Percentiles rank a stretch among this genome's conserved stretches.
phyloP scores from a whole-genome alignment of 2,329 filamentous ascomycete genomes.

The Venturia aucupariae region DNA sequence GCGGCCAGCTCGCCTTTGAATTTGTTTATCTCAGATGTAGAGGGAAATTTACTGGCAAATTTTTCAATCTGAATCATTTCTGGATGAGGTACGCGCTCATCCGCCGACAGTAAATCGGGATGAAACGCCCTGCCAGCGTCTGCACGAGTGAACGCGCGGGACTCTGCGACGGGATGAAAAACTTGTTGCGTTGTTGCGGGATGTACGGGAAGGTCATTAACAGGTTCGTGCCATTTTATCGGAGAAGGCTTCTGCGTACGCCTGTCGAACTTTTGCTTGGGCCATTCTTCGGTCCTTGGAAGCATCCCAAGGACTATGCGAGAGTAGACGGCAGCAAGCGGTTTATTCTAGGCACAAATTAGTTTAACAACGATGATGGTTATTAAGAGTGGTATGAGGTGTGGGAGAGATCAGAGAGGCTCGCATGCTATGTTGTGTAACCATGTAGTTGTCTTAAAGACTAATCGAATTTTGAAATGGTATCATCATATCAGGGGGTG shows the following conservation, averaged over 20 bases:
- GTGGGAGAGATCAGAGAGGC: slow-evolving; percentile 54
- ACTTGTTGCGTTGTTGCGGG: slow-evolving; percentile 45
- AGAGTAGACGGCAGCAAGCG: slow-evolving; percentile 66
- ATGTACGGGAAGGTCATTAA: slow-evolving; percentile 56
- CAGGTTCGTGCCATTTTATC: slow-evolving; percentile 45
- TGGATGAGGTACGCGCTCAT: slow-evolving; percentile 55
- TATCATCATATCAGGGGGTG: slow-evolving; percentile 54
- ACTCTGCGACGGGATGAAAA: slow-evolving; percentile 56
- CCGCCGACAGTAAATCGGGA: slow-evolving; percentile 49
- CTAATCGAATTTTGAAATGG: slow-evolving; percentile 84
- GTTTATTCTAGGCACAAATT: slow-evolving; percentile 56
- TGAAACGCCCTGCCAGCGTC: slow-evolving; percentile 55
- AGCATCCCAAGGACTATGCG: slow-evolving; percentile 72
- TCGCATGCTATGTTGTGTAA: slow-evolving; percentile 59
- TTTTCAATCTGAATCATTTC: slow-evolving; percentile 45
- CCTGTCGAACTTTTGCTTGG: neutral
- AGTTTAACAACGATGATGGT: neutral
- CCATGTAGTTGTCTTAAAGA: slow-evolving; percentile 96
- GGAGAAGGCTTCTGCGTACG: slow-evolving; percentile 22
- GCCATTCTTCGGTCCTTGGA: slow-evolving; percentile 42
- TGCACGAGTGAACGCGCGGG: slow-evolving; percentile 54
- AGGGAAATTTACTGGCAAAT: slow-evolving; percentile 16
- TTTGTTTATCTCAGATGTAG: slow-evolving; percentile 22
- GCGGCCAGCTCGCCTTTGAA: slow-evolving; percentile 15
- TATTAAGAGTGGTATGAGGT: slow-evolving; percentile 16